Conservation (phyloP, 805 yeast species). For the Barnettozyma californica region DNA sequence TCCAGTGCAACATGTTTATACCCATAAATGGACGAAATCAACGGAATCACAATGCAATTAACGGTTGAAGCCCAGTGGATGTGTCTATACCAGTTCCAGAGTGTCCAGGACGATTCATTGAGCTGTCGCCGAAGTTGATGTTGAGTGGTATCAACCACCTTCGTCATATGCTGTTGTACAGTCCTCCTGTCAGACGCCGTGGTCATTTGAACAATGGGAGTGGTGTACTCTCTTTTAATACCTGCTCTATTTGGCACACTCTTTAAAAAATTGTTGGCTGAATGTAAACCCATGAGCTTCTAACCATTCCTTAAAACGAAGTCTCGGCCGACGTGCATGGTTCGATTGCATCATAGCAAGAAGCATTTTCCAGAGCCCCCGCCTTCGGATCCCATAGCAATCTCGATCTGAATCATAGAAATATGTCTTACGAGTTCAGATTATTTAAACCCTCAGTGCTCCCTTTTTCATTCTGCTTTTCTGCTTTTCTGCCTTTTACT, state of each 20-base stretch:
- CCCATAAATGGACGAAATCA: conserved; percentile 39
- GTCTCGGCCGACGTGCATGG: not conserved
- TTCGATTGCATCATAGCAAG: not conserved
- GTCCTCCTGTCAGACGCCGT: conserved; percentile 2
- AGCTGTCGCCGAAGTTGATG: conserved; percentile 16
- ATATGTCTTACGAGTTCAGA: not conserved
- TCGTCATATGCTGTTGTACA: conserved; percentile 5
- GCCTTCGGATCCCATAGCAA: not conserved
- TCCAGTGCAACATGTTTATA: conserved; percentile 38
- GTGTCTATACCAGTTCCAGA: conserved; percentile 64
- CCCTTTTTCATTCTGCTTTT: no score
- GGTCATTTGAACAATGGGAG: not conserved
- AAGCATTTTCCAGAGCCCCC: not conserved
- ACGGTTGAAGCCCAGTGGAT: conserved; percentile 55
- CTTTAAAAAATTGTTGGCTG: no score
- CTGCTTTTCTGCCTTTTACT: no score
- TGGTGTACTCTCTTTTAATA: not conserved
- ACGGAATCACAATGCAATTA: conserved; percentile 55
- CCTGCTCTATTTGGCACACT: not conserved
- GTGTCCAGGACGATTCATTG: conserved; percentile 42
- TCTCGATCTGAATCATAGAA: no score
- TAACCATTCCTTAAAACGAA: not conserved
- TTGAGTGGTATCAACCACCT: conserved; percentile 8
- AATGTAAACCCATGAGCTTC: not conserved
- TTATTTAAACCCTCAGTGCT: no score